Base-by-base conservation (phyloP, 2,329 filamentous ascomycete species). In the Aspergillus ustus region DNA sequence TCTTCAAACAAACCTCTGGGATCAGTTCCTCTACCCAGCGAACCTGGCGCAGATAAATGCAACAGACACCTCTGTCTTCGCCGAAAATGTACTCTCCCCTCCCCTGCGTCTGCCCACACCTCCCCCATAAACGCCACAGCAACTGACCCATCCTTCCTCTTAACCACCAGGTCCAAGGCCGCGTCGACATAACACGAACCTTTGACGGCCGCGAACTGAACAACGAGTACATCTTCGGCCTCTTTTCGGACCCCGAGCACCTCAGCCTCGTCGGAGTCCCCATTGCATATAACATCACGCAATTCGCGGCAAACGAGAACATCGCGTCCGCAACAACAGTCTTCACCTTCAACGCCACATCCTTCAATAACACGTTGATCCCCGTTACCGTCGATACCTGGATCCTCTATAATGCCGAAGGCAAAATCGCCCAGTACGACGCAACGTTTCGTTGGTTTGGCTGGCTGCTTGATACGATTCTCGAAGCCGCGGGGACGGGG, bases 141-240 rank as follows among this genome's bases (percentile, higher is more conserved):
- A 40, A 5, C 34, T 40, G 11, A 13, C 34, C 11, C 11, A 15
- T 2, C 29, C 3, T 1, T 40, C 13, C 28, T 4, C 40, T 4
- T 29, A 20, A 5, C 25, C 25, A 5, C 25, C 70, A 70, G 63
- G 51, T 79, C 78, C 44, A 83, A 59, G 63, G 63, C 34, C 63
- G 61, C 13, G 61, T 65, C 19, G 61, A 65, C 46, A 60, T 63
- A 40, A 65, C 63, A 1, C 57, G 61, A 0, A 57, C 59, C 8
- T 64, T 63, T 29, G 52, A 64, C 25, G 62, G 64, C 34, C 56
- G 57, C 46, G 56, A 61, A 7, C 57, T 66, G 1, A 66, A 66
- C 48, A 63, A 49, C 4, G 61, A 65, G 31, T 63, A 65, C 25
- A 60, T 66, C 6, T 63, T 63, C 28, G 68, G 68, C 2, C 66